A percentile compares a stretch with the other conserved stretches of the same genome.
Evolutionary conservation across 345 rosid species (phyloP).

Genomic region (Noccaea bulbosa): DNA sequence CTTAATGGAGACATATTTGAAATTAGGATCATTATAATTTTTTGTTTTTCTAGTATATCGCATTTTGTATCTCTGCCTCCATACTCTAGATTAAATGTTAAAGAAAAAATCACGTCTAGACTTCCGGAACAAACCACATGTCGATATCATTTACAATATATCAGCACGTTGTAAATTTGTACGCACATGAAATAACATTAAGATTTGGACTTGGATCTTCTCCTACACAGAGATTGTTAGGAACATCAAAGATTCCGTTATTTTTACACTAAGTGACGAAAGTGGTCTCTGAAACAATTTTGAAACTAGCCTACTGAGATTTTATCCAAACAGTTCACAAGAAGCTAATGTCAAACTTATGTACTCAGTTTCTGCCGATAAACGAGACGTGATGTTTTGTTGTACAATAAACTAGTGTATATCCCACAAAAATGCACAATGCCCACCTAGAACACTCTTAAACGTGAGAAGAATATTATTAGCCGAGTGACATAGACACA

Average conservation of each 20-base stretch:
- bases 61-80: background rate
- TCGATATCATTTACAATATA: no score
- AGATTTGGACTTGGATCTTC: background rate
- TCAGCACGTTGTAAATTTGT: no score
- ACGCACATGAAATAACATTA: background rate
- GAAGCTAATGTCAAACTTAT: background rate
- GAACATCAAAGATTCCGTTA: background rate
- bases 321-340: background rate
- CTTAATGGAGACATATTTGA: constrained; percentile 19
- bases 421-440: no score
- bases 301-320: background rate
- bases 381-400: no score
- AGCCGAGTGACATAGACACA: background rate
- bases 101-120: no score
- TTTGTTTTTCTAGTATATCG: background rate
- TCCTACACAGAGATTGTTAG: background rate
- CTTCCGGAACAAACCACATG: no score
- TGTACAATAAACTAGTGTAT: no score
- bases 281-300: no score
- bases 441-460: no score
- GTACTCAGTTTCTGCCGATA: no score
- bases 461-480: background rate
- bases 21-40: background rate
- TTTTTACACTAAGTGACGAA: no score
- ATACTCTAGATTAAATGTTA: no score